Conservation (phyloP, 768 basidiomycete genomes). For the Ramaria sp. region DNA sequence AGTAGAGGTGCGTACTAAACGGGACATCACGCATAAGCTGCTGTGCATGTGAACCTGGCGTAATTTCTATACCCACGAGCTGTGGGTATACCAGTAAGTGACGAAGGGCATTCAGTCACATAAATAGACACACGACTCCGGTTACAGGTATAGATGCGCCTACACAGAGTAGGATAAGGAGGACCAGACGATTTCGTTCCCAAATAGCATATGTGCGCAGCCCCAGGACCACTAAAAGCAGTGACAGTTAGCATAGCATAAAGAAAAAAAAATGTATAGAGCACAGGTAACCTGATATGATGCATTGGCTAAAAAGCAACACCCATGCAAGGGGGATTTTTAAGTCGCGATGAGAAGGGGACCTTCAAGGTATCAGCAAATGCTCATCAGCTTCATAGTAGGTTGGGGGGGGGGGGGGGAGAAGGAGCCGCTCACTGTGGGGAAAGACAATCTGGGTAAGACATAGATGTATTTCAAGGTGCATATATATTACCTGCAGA, state of each 20-base stretch:
- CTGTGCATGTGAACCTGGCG: neutral
- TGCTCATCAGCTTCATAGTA: too few relatives aligned
- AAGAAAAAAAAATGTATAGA: too few relatives aligned
- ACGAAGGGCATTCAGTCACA: neutral
- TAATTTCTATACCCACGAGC: neutral
- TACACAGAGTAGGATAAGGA: conserved; percentile 22
- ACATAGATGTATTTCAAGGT: too few relatives aligned
- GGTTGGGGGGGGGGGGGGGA: too few relatives aligned
- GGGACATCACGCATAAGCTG: neutral
- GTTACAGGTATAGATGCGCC: conserved; percentile 3
- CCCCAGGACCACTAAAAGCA: conserved; percentile 21
- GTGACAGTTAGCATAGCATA: conserved; percentile 13
- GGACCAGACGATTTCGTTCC: conserved; percentile 26
- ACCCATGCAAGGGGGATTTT: too few relatives aligned
- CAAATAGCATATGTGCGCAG: conserved; percentile 36
- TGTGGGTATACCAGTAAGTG: neutral
- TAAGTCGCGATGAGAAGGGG: too few relatives aligned
- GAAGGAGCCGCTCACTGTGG: too few relatives aligned
- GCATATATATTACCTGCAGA: too few relatives aligned
- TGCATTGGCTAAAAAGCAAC: too few relatives aligned
- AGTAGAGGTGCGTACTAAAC: neutral
- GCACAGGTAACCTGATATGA: too few relatives aligned
- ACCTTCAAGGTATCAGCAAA: too few relatives aligned
- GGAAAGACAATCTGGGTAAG: too few relatives aligned
- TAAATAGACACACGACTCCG: neutral